Evolutionary conservation across 2,329 filamentous ascomycete species (phyloP).

Genomic region (Alternaria sp.): DNA sequence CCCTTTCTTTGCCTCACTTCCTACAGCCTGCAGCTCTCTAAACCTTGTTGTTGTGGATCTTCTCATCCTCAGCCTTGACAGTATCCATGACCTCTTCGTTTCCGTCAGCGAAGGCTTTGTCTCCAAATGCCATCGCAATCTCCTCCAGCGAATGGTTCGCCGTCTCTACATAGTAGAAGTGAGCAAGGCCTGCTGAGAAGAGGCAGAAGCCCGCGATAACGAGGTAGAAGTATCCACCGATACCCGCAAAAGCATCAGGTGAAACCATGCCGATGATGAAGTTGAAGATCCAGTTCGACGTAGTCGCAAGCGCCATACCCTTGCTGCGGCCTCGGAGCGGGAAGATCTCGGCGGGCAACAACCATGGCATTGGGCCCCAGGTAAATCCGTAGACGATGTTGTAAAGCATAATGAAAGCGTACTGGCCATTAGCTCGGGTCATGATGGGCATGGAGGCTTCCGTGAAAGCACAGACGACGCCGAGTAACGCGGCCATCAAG

Average conservation of each 20-base stretch:
- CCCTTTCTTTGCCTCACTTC: not conserved
- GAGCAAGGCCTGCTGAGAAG: constrained; percentile 34
- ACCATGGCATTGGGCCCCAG: constrained; percentile 49
- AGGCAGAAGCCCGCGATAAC: constrained; percentile 47
- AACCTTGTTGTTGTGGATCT: not conserved
- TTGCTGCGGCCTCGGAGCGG: no score
- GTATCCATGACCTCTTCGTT: constrained; percentile 28
- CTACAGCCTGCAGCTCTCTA: not conserved
- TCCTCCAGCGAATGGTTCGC: constrained; percentile 49
- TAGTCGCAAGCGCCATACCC: constrained; percentile 34
- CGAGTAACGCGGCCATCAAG: constrained; percentile 47
- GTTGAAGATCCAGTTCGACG: constrained; percentile 51
- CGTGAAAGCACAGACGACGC: constrained; percentile 52
- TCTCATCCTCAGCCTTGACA: constrained; percentile 15
- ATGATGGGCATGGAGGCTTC: constrained; percentile 41
- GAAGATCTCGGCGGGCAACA: no score
- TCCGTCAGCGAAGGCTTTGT: constrained; percentile 50
- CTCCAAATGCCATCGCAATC: constrained; percentile 54
- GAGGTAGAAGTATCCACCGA: constrained; percentile 54
- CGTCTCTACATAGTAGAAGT: constrained; percentile 56
- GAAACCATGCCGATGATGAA: constrained; percentile 54
- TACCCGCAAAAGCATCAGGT: constrained; percentile 50
- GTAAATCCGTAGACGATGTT: constrained; percentile 52
- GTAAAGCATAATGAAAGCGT: constrained; percentile 53
- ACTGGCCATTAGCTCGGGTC: constrained; percentile 49